These are phyloP conservation scores for Allomyces macrogynus DNA, from an alignment of 192 early-diverging fungal species.

Conservation along the genomic window DNA sequence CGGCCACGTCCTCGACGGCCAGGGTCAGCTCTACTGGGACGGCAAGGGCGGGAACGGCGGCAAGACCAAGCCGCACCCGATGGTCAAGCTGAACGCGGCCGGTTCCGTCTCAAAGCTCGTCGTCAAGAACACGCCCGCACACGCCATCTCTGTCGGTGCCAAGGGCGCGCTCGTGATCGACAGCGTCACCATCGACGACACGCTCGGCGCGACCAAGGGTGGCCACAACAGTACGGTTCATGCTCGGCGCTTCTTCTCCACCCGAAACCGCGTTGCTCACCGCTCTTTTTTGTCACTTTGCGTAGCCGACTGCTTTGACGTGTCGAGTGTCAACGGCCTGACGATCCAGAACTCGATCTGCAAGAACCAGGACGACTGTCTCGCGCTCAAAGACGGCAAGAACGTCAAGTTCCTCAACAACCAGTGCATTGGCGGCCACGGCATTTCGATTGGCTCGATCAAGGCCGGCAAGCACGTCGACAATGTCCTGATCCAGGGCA, in stretches of 20 bases:
- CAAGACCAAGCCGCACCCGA: slow-evolving; percentile 6
- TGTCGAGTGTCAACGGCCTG: slow-evolving; percentile 1
- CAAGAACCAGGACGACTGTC: slow-evolving; percentile 13
- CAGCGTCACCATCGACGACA: slow-evolving; percentile 7
- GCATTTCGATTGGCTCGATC: slow-evolving; percentile 4
- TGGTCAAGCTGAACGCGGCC: background rate
- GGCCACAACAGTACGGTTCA: too few relatives aligned
- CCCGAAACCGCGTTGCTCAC: too few relatives aligned
- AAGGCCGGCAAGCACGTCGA: background rate
- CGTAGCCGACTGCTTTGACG: slow-evolving; percentile 5
- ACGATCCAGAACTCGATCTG: slow-evolving; percentile 2
- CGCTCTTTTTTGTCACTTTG: too few relatives aligned
- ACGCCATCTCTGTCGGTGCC: slow-evolving; percentile 5
- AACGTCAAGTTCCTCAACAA: slow-evolving; percentile 9
- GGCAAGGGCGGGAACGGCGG: slow-evolving; percentile 12
- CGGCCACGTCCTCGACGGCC: slow-evolving; percentile 7
- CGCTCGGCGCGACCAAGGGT: background rate
- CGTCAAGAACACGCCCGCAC: slow-evolving; percentile 9
- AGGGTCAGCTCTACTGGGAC: slow-evolving; percentile 8
- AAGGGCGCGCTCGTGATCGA: slow-evolving; percentile 5
- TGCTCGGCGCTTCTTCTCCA: too few relatives aligned
- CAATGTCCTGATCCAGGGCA: slow-evolving; percentile 4
- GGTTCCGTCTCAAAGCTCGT: slow-evolving; percentile 1
- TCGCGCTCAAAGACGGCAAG: slow-evolving; percentile 7
- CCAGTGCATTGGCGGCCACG: slow-evolving; percentile 8